Base-by-base conservation (phyloP, 768 basidiomycete genomes). In the Russula foetens region DNA sequence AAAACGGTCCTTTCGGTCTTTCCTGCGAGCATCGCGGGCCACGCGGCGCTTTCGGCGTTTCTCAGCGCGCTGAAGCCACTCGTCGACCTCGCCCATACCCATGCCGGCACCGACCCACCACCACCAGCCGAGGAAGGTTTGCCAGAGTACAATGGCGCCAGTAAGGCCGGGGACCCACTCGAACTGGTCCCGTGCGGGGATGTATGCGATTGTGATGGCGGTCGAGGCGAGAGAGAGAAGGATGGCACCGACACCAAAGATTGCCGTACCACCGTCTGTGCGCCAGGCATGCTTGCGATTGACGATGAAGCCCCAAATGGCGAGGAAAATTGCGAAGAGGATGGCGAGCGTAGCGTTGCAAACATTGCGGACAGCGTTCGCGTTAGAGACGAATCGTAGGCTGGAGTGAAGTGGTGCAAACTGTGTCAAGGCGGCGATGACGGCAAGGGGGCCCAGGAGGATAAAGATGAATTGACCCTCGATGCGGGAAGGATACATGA, bases 81-180 rank as follows among this genome's bases (percentile, higher is more conserved):
- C 81, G 67, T 89, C 85, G 51, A 90, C 77, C 64, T 88, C 86
- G 29, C 81, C 78, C 3, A 85, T 79, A 9, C 86, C 90, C 78
- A 88, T 91, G 6, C 92, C 89, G 2, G 88, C 84, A n/a, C 94
- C 94, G 15, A 93, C 92, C 93, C 93, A 98, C 94, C 94, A 98
- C 94, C 94, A 98, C 92, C 92, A 98, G 0, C 91, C 93, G 23
- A 97, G 73, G 73, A 95, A 96, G 72, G 84, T 92, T 77, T 99
- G 97, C 97, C 97, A 99, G 21, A 98, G 81, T 12, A 98, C 84
- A 53, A 97, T 84, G 8, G 89, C 86, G 84, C 92, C 95, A 73
- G 92, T 84, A 54, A 98, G 77, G 24, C 86, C 83, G 0, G 92
- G 90, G 59, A 98, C 79, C 97, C 97, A 98, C n/a, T 84, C 76